Base-by-base conservation (phyloP, 176 grass and related monocot genomes). In the Chrysopogon serrulatus region DNA sequence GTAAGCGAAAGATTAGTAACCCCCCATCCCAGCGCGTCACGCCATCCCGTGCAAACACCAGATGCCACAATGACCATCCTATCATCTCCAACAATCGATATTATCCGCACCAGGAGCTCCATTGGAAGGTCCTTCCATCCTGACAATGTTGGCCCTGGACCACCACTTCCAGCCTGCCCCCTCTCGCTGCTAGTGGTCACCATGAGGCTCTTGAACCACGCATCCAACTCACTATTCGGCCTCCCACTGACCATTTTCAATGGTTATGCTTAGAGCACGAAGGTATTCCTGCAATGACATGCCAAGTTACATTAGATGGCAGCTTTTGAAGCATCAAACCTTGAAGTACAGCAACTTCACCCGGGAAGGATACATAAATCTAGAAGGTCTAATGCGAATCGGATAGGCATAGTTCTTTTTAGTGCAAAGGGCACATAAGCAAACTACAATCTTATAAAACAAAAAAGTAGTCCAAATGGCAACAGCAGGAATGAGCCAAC, bases 81-180 rank as follows among this genome's bases (percentile, higher is more conserved):
- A 17, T 91, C 91, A 81, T 98, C 93, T 27, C 87, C 89, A 37
- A 77, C 78, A 8, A 85, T 51, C 18, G 85, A 89, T 37, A 90
- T 14, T 53, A 99, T 94, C 79, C 91, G 85, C 87, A 99, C 73
- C 36, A 99, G 82, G 13, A 99, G 51, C 80, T 99, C 96, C 86
- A 94, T 81, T 5, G 96, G 96, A 44, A 99, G 93, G 65, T 99
- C 96, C 81, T 99, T 99, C 96, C 96, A 99, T 21, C 96, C 96
- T n/a, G 89, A 81, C 68, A 96, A 72, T 6, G 70, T 73, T 28
- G 87, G 57, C 54, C 57, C 76, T 8, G n/a, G 35, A 19, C 76
- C 82, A 60, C 78, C 90, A 59, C 10, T 90, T 81, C 86, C 89
- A 64, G 70, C n/a, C 48, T 74, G 82, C 8, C 72, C 89, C 35